Percentiles rank a stretch among this genome's conserved stretches.
phyloP scores from a whole-genome alignment of 495 filamentous ascomycete species.

The Penicillium riverlandense region DNA sequence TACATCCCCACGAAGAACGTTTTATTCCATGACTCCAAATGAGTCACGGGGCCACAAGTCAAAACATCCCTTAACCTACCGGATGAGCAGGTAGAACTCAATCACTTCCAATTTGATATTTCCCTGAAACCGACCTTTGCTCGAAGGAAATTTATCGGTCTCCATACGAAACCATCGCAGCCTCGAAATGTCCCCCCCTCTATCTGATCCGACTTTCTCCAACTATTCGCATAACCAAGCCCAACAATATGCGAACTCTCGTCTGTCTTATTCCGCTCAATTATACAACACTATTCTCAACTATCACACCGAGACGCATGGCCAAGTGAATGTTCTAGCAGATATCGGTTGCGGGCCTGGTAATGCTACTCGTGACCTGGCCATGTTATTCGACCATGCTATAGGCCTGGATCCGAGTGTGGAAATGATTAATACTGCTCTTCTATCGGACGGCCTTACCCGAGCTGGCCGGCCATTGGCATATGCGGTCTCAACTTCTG shows the following conservation, averaged over 20 bases:
- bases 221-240: slow-evolving; percentile 33
- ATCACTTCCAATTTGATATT: no score
- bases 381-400: slow-evolving; percentile 28
- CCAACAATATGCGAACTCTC: slow-evolving; percentile 29
- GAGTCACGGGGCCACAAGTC: no score
- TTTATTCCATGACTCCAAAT: no score
- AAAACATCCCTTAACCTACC: no score
- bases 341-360: slow-evolving; percentile 52
- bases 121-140: no score
- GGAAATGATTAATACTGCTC: slow-evolving; percentile 44
- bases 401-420: slow-evolving; percentile 43
- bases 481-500: slow-evolving; percentile 34
- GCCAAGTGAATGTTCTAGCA: slow-evolving; percentile 36
- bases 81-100: no score
- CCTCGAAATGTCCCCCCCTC: no score
- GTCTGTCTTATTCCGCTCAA: slow-evolving; percentile 27
- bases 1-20: no score
- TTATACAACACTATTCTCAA: slow-evolving; percentile 37
- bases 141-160: no score
- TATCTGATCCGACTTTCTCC: slow-evolving; percentile 31
- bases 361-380: slow-evolving; percentile 29
- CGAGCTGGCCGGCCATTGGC: slow-evolving; percentile 15
- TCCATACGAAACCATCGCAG: no score
- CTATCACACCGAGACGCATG: slow-evolving; percentile 25
- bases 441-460: slow-evolving; percentile 4